Percentiles rank a stretch among this genome's conserved stretches.
Evolutionary conservation across 2,329 filamentous ascomycete species (phyloP).

Genomic region (Aspergillus ochraceus): DNA sequence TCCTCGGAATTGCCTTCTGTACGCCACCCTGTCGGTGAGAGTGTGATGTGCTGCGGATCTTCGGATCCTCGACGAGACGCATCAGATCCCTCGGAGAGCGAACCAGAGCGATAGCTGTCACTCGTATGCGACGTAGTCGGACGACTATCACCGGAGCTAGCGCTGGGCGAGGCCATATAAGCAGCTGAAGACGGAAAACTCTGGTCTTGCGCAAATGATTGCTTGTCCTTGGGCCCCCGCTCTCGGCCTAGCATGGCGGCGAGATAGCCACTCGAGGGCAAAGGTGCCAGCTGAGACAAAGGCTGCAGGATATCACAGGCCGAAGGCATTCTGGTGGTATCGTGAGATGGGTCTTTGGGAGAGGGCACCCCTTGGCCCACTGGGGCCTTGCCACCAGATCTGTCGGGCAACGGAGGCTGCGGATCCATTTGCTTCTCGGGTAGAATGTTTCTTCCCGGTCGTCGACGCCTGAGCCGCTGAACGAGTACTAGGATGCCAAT

Average conservation of each 20-base stretch:
- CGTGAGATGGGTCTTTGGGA: slow-evolving; percentile 6
- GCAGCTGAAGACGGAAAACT: background rate
- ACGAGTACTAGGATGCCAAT: slow-evolving; percentile 18
- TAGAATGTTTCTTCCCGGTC: slow-evolving; percentile 10
- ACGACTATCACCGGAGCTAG: background rate
- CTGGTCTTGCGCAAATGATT: slow-evolving; percentile 7
- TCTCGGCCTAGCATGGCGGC: slow-evolving; percentile 19
- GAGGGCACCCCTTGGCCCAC: slow-evolving; percentile 9
- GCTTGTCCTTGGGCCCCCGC: slow-evolving; percentile 8
- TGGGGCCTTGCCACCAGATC: slow-evolving; percentile 17
- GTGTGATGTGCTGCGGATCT: slow-evolving; percentile 11
- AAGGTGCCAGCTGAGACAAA: slow-evolving; percentile 20
- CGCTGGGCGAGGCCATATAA: background rate
- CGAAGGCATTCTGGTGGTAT: slow-evolving; percentile 16
- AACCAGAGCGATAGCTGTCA: slow-evolving; percentile 3
- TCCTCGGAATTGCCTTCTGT: slow-evolving; percentile 8
- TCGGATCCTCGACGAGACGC: slow-evolving; percentile 8
- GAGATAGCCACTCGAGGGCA: slow-evolving; percentile 27
- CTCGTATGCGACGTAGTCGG: slow-evolving; percentile 8
- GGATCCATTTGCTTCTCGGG: slow-evolving; percentile 22
- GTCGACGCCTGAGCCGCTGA: slow-evolving; percentile 20
- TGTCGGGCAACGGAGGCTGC: slow-evolving; percentile 11
- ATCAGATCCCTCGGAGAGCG: slow-evolving; percentile 7
- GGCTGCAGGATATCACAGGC: slow-evolving; percentile 28
- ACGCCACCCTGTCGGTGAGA: slow-evolving; percentile 14